Evolutionary conservation across 163 green algal species (phyloP).

Genomic region (Scenedesmus sp.): DNA sequence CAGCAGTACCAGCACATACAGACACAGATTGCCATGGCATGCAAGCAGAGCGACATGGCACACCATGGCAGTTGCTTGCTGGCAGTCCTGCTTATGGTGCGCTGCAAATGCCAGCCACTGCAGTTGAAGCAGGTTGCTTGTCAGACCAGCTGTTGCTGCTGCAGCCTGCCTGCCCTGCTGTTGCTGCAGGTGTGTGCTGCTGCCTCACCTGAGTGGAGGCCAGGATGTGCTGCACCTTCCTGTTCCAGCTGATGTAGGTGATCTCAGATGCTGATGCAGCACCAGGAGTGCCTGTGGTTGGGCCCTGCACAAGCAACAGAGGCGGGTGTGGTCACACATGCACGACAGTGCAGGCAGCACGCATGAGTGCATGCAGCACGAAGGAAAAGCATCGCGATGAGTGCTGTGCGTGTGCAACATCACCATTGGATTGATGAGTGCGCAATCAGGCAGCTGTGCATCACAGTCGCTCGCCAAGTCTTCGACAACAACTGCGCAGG

Average conservation of each 20-base stretch:
- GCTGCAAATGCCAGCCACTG: not conserved
- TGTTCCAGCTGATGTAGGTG: constrained; percentile 94
- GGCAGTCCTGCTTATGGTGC: not conserved
- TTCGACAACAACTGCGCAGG: not conserved
- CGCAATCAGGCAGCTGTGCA: not conserved
- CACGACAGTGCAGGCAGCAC: not conserved
- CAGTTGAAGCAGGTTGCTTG: not conserved
- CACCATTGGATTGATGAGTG: too few relatives aligned
- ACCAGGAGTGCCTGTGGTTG: constrained; percentile 37
- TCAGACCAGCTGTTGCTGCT: not conserved
- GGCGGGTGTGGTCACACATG: too few relatives aligned
- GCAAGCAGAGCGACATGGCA: not conserved
- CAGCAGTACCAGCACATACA: not conserved
- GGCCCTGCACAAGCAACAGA: constrained; percentile 28
- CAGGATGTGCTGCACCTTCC: constrained; percentile 97
- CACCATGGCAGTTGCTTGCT: not conserved
- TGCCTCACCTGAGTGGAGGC: constrained; percentile 77
- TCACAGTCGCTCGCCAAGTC: too few relatives aligned
- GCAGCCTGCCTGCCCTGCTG: not conserved
- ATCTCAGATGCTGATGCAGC: constrained; percentile 78
- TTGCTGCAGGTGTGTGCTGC: not conserved
- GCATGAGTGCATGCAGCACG: not conserved
- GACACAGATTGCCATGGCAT: not conserved
- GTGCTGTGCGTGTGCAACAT: too few relatives aligned
- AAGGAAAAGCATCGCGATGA: too few relatives aligned